Percentiles rank a stretch among this genome's conserved stretches.
phyloP scores from a whole-genome alignment of 805 yeast genomes.

The Tanozyma kutaoensis region DNA sequence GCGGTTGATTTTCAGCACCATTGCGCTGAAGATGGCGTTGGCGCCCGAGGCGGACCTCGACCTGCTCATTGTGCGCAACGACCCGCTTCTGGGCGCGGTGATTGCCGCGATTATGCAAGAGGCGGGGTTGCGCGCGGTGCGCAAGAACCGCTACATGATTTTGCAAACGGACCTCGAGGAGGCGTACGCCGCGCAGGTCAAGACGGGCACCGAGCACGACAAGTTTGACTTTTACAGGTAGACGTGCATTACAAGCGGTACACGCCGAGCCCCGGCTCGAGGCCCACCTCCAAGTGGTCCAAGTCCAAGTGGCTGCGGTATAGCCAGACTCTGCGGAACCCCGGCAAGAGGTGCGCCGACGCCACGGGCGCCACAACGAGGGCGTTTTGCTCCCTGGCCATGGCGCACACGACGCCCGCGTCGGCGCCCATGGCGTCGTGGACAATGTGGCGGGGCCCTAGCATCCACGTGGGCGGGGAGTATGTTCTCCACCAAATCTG shows the following conservation, averaged over 20 bases:
- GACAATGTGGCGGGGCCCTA: constrained; percentile 11
- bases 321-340: constrained; percentile 17
- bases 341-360: constrained; percentile 25
- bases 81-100: constrained; percentile 92
- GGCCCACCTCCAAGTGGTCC: constrained; percentile 54
- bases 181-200: constrained; percentile 94
- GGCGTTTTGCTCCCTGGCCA: too few relatives aligned
- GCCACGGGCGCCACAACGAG: constrained; percentile 31
- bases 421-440: background rate
- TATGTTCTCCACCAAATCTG: constrained; percentile 87
- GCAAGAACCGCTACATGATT: constrained; percentile 95
- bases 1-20: constrained; percentile 87
- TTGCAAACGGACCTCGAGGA: constrained; percentile 94
- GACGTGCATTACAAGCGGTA: constrained; percentile 17
- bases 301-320: constrained; percentile 46
- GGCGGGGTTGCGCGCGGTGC: constrained; percentile 96
- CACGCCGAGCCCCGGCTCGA: constrained; percentile 53
- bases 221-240: constrained; percentile 95
- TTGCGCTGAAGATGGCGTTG: constrained; percentile 93
- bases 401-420: background rate
- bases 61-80: constrained; percentile 87
- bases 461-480: constrained; percentile 84
- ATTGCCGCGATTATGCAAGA: constrained; percentile 99
- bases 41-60: constrained; percentile 98
- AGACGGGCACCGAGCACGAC: constrained; percentile 89